Conservation (phyloP, 1,139 yeast genomes). For the Citeromyces hawaiiensis region DNA sequence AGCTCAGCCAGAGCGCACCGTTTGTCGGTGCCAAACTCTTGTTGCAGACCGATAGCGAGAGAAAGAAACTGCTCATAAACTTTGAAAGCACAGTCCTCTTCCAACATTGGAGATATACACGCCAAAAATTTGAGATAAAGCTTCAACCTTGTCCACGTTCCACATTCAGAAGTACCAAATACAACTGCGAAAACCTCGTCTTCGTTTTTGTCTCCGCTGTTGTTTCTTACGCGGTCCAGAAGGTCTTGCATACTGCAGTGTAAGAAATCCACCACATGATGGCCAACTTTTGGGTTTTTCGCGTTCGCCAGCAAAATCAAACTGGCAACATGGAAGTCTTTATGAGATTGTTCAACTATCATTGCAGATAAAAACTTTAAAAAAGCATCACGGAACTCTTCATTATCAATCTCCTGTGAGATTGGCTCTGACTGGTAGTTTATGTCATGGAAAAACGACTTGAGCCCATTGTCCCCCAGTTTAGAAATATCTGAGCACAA, state of each 20-base stretch:
- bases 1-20: conserved; percentile 58
- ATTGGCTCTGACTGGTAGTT: conserved; percentile 55
- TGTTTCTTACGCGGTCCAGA: conserved; percentile 20
- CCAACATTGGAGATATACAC: conserved; percentile 45
- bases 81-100: conserved; percentile 32
- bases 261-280: conserved; percentile 54
- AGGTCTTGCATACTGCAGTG: conserved; percentile 47
- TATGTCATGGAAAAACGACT: conserved; percentile 43
- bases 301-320: conserved; percentile 58
- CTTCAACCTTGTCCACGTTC: conserved; percentile 64
- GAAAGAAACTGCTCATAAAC: conserved; percentile 43
- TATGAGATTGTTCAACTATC: conserved; percentile 82
- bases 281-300: conserved; percentile 55
- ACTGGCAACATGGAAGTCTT: conserved; percentile 59
- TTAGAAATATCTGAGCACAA: conserved; percentile 36
- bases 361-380: conserved; percentile 57
- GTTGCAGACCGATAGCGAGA: conserved; percentile 44
- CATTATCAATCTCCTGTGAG: conserved; percentile 55
- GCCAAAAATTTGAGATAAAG: conserved; percentile 60
- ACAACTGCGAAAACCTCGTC: conserved; percentile 6
- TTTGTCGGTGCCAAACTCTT: conserved; percentile 14
- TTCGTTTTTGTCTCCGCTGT: conserved; percentile 3
- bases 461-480: conserved; percentile 39
- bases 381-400: conserved; percentile 44
- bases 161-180: conserved; percentile 23